phyloP scores from a whole-genome alignment of 2,329 filamentous ascomycete species.

The Bipolaris bicolor region DNA sequence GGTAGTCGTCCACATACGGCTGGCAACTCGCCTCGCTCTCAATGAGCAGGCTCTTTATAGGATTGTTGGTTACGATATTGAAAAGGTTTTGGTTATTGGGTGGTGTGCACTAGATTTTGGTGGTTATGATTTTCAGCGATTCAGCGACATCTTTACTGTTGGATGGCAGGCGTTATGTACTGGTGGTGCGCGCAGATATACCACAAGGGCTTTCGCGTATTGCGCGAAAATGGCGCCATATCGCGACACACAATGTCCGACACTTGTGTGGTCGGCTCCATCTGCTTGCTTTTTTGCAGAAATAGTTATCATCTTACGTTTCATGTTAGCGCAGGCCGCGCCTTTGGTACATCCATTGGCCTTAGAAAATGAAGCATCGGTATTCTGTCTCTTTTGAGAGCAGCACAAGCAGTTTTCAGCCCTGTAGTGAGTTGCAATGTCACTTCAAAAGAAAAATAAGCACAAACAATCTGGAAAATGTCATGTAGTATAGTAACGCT shows the following conservation, averaged over 20 bases:
- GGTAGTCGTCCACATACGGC: constrained; percentile 30
- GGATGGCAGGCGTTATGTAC: constrained; percentile 15
- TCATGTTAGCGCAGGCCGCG: constrained; percentile 10
- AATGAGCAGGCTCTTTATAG: constrained; percentile 8
- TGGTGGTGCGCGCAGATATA: background rate
- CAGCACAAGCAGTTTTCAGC: background rate
- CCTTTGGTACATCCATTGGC: background rate
- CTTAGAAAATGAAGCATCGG: background rate
- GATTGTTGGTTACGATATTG: background rate
- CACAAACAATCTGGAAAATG: background rate
- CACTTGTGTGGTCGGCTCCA: background rate
- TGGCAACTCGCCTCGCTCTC: constrained; percentile 29
- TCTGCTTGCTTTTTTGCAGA: constrained; percentile 4
- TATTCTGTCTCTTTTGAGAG: background rate
- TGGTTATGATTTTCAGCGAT: constrained; percentile 9
- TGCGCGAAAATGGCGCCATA: constrained; percentile 28
- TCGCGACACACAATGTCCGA: constrained; percentile 17
- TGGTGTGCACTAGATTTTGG: background rate
- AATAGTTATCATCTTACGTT: constrained; percentile 3
- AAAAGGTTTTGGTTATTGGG: background rate
- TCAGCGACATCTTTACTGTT: constrained; percentile 14
- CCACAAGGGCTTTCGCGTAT: constrained; percentile 2
- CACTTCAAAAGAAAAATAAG: background rate
- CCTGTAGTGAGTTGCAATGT: background rate
- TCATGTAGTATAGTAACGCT: background rate